phyloP scores from a whole-genome alignment of 345 rosid genomes.

The Cochlearia excelsa region DNA sequence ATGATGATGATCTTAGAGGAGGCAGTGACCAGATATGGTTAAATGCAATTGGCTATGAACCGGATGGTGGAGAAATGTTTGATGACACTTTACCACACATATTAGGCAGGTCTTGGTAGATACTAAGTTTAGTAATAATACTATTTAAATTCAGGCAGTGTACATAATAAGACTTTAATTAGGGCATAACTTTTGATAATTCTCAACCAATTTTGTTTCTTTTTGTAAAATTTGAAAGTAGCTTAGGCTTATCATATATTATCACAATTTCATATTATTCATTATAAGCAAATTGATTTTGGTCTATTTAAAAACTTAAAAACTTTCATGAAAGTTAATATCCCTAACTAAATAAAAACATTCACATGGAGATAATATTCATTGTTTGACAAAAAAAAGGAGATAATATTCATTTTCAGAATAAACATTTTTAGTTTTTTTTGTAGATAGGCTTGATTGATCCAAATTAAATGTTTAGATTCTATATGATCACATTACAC shows the following conservation, averaged over 20 bases:
- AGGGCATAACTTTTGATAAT: constrained; percentile 19
- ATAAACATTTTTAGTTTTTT: too few relatives aligned
- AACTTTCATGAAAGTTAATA: too few relatives aligned
- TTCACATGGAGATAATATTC: too few relatives aligned
- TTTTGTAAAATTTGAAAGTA: constrained; percentile 27
- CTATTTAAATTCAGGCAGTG: constrained; percentile 5
- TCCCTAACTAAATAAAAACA: too few relatives aligned
- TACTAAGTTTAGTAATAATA: constrained; percentile 17
- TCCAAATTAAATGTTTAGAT: not conserved
- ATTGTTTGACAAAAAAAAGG: too few relatives aligned
- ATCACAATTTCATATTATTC: not conserved
- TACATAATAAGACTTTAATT: constrained; percentile 17
- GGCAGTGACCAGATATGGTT: constrained; percentile 16
- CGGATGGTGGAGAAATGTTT: constrained; percentile 20
- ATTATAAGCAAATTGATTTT: too few relatives aligned
- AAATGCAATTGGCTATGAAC: constrained; percentile 17
- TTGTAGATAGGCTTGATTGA: too few relatives aligned
- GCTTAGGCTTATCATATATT: constrained; percentile 15
- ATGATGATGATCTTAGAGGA: constrained; percentile 12
- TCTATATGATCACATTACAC: constrained; percentile 1
- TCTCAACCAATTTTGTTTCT: constrained; percentile 16
- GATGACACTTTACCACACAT: constrained; percentile 7
- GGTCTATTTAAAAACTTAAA: too few relatives aligned
- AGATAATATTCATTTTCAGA: too few relatives aligned
- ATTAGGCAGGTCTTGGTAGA: constrained; percentile 14